Evolutionary conservation across 768 basidiomycete genomes (phyloP), one percentile per base, ranked within the genome.

Genomic region (Mycena crocata): DNA sequence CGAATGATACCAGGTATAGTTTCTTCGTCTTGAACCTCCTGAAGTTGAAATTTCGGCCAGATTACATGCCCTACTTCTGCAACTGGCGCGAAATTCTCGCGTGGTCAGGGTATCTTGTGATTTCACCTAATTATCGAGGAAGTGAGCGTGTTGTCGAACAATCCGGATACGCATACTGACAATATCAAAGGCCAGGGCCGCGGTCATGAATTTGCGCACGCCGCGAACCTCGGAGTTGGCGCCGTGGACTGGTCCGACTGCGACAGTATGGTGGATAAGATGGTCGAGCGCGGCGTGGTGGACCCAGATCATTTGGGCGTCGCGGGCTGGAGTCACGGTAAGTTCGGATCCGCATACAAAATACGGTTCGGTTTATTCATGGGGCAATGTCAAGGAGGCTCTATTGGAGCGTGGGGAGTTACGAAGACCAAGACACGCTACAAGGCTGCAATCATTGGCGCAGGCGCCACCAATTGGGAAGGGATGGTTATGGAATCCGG

Each of bases 11-110:
- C 65, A 44, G 67, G 67, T 64, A 52, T 12, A 45, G 9, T 6
- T 21, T 42, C 32, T 10, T 8, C 30, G 23, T 49, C n/a, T 34
- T 37, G 19, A n/a, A 34, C 19, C 32, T 24, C 28, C 13, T 1
- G 21, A 49, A 14, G 30, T 54, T 32, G 21, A 63, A 8, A 15
- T 12, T 31, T 12, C 42, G 23, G 48, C 15, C 50, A 79, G 80
- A 81, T 69, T 81, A 79, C 65, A 81, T 81, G 80, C 79, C 78
- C 28, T 80, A 81, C 50, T 79, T 78, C 64, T 78, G 79, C 66
- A 78, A 78, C 63, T 81, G 80, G 80, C 74, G 80, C 14, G 80
- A 81, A 46, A 62, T 78, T 39, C 68, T 78, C 21, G 77, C 79
- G 7, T 76, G 73, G 57, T 74, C 76, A 14, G 80, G 80, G 34